A percentile compares a stretch with the other conserved stretches of the same genome.
Conservation (phyloP, 129 eudicot species). For the Tagetes erecta region DNA sequence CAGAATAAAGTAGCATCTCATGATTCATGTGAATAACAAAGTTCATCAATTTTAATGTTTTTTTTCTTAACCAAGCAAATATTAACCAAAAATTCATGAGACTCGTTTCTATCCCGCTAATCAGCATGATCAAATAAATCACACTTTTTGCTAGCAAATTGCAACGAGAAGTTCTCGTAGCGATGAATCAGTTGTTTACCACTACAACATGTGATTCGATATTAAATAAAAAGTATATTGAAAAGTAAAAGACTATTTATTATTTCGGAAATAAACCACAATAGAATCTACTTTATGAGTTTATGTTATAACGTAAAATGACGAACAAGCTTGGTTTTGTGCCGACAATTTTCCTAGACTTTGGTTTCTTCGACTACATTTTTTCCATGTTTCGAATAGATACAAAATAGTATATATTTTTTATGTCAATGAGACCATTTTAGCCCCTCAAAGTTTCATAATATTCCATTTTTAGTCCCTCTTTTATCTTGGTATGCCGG, state of each 20-base stretch:
- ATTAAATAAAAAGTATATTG: neutral
- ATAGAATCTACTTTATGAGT: neutral
- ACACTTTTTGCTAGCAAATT: too few species aligned
- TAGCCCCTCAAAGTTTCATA: slow-evolving; percentile 22
- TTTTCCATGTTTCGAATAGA: slow-evolving; percentile 6
- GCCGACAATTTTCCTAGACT: slow-evolving; percentile 37
- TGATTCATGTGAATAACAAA: slow-evolving; percentile 26
- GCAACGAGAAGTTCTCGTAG: too few species aligned
- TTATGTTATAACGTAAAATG: slow-evolving; percentile 36
- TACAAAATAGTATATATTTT: neutral
- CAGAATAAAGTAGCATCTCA: neutral
- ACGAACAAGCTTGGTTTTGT: slow-evolving; percentile 36
- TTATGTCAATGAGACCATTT: slow-evolving; percentile 10
- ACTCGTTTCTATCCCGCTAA: too few species aligned
- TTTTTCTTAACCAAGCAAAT: too few species aligned
- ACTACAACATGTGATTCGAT: neutral
- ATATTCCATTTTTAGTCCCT: slow-evolving; percentile 19
- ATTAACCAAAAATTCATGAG: too few species aligned
- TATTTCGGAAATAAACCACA: neutral
- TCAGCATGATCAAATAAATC: too few species aligned
- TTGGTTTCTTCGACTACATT: slow-evolving; percentile 38
- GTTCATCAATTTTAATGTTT: neutral
- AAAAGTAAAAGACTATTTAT: neutral
- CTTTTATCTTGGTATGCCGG: neutral
- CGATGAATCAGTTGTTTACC: too few species aligned